Conservation (phyloP, 1,284 basidiomycete genomes). For the Cronartium quercuum region DNA sequence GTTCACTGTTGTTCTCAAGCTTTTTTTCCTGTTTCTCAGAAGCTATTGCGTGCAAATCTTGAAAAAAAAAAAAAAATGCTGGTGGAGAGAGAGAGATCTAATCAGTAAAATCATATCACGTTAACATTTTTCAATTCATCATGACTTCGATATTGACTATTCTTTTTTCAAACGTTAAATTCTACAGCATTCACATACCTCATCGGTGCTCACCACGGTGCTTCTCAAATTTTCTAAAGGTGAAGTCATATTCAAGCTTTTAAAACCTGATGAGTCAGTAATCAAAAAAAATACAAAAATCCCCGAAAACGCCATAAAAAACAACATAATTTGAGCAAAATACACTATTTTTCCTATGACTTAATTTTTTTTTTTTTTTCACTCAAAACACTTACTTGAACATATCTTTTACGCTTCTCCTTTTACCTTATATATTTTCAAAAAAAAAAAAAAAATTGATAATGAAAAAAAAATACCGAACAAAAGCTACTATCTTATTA, state of each 20-base stretch:
- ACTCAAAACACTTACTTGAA: background rate
- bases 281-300: background rate
- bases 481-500: slow-evolving; percentile 8
- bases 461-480: background rate
- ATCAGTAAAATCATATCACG: too few species aligned
- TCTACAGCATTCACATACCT: background rate
- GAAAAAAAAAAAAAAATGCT: too few species aligned
- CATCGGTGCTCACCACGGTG: background rate
- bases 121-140: too few species aligned
- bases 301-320: too few species aligned
- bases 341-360: background rate
- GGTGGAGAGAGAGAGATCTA: too few species aligned
- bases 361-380: background rate
- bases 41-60: too few species aligned
- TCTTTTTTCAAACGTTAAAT: too few species aligned
- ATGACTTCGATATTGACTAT: too few species aligned
- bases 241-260: background rate
- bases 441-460: background rate
- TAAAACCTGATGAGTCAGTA: background rate
- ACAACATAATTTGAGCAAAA: too few species aligned
- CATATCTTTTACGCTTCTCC: background rate
- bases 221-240: background rate
- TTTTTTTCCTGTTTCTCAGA: too few species aligned
- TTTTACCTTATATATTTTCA: background rate
- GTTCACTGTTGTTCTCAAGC: too few species aligned